phyloP scores from a whole-genome alignment of 305 asterid genomes.

The Andrographis paniculata region DNA sequence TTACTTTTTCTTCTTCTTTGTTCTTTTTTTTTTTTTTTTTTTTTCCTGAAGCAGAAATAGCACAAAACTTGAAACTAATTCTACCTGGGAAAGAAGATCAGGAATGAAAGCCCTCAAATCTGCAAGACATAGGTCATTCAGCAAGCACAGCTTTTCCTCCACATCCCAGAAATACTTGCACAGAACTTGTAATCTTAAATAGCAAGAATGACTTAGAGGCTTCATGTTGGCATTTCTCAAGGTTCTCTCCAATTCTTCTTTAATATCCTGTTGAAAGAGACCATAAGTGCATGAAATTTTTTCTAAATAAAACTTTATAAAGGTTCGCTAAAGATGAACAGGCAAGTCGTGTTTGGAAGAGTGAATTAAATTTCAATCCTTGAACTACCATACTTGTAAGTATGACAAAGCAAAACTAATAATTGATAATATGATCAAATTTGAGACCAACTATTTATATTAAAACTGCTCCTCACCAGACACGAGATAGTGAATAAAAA shows the following conservation, averaged over 20 bases:
- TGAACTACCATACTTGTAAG: neutral
- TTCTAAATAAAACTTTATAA: slow-evolving; percentile 9
- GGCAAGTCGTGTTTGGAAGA: slow-evolving; percentile 1
- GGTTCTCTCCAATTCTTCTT: slow-evolving; percentile 87
- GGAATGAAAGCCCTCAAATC: slow-evolving; percentile 72
- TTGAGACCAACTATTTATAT: too few species aligned
- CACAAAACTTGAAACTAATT: slow-evolving; percentile 13
- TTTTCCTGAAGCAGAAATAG: too few species aligned
- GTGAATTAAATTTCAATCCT: slow-evolving; percentile 2
- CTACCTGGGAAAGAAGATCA: slow-evolving; percentile 87
- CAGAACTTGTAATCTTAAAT: slow-evolving; percentile 79
- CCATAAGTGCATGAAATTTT: slow-evolving; percentile 25
- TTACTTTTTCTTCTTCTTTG: too few species aligned
- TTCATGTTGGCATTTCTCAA: slow-evolving; percentile 92
- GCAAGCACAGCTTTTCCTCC: slow-evolving; percentile 63
- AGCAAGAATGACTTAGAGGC: slow-evolving; percentile 81
- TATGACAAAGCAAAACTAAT: too few species aligned
- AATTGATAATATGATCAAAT: too few species aligned
- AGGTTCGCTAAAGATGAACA: slow-evolving; percentile 17
- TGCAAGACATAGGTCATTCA: slow-evolving; percentile 56
- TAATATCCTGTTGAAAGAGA: slow-evolving; percentile 58
- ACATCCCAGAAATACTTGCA: slow-evolving; percentile 85
- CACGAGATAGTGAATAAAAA: too few species aligned
- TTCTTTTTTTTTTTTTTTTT: too few species aligned
- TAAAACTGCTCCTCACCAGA: too few species aligned